Percentiles rank a stretch among this genome's conserved stretches.
phyloP scores from a whole-genome alignment of 495 filamentous ascomycete species.

The Annulohypoxylon maeteangense region DNA sequence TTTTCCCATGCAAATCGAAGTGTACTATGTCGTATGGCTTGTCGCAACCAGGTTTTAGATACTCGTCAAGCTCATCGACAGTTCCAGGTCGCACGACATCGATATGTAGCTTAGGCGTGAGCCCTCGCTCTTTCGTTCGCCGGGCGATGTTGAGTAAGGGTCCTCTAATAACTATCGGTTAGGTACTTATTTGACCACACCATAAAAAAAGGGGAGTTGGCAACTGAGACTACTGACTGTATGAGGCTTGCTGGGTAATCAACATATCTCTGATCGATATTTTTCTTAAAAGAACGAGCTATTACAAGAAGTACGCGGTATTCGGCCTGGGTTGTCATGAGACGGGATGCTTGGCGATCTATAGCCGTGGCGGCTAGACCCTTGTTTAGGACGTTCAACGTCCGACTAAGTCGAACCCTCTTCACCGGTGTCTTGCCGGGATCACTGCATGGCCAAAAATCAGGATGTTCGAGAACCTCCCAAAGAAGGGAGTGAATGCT shows the following conservation, averaged over 20 bases:
- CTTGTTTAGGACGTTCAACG: background rate
- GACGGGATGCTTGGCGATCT: background rate
- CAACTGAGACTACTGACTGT: background rate
- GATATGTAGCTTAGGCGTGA: slow-evolving; percentile 11
- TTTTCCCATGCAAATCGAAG: slow-evolving; percentile 4
- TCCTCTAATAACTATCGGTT: background rate
- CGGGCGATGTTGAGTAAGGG: slow-evolving; percentile 11
- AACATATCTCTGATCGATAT: slow-evolving; percentile 2
- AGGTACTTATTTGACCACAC: background rate
- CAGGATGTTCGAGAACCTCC: slow-evolving; percentile 2
- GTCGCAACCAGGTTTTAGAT: background rate
- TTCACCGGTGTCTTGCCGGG: background rate
- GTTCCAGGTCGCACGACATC: slow-evolving; percentile 8
- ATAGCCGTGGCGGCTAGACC: background rate
- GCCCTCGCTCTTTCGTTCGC: background rate
- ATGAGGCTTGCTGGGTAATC: slow-evolving; percentile 11
- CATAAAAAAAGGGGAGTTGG: background rate
- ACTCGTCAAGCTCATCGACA: slow-evolving; percentile 9
- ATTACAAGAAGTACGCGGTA: slow-evolving; percentile 7
- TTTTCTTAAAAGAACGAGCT: slow-evolving; percentile 9
- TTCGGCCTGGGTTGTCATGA: background rate
- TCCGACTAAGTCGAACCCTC: slow-evolving; percentile 7
- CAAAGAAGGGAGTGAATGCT: slow-evolving; percentile 6
- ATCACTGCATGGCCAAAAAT: slow-evolving; percentile 7
- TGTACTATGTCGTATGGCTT: slow-evolving; percentile 6